These are phyloP conservation scores for Aspergillus transmontanensis DNA, from an alignment of 2,329 filamentous ascomycete genomes.

Conservation along the genomic window DNA sequence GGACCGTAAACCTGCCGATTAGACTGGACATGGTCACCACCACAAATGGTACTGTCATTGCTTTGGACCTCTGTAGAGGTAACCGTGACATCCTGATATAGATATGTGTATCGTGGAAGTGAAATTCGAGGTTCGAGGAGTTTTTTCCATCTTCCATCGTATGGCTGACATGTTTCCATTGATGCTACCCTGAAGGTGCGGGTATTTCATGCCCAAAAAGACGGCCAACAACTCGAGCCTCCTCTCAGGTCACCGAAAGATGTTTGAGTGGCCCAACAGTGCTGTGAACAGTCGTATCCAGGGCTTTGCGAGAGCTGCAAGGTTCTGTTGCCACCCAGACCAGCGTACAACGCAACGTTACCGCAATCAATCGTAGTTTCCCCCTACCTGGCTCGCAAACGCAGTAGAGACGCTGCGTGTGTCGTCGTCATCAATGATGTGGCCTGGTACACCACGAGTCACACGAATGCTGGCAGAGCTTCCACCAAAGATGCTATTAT, in stretches of 20 bases:
- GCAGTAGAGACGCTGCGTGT: slow-evolving; percentile 95
- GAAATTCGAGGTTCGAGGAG: slow-evolving; percentile 7
- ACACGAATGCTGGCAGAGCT: slow-evolving; percentile 57
- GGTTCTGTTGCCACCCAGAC: slow-evolving; percentile 18
- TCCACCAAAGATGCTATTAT: slow-evolving; percentile 66
- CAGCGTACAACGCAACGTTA: slow-evolving; percentile 9
- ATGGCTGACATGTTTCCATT: slow-evolving; percentile 14
- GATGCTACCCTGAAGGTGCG: slow-evolving; percentile 17
- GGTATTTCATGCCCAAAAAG: slow-evolving; percentile 15
- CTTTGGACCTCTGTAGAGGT: slow-evolving; percentile 8
- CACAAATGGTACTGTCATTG: neutral
- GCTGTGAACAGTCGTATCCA: slow-evolving; percentile 17
- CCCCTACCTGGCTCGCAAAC: slow-evolving; percentile 91
- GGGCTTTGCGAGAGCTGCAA: slow-evolving; percentile 15
- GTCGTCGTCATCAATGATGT: slow-evolving; percentile 74
- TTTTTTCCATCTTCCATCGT: slow-evolving; percentile 14
- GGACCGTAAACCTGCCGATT: slow-evolving; percentile 9
- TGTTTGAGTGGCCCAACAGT: slow-evolving; percentile 17
- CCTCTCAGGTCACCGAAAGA: slow-evolving; percentile 18
- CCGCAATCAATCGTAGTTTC: slow-evolving; percentile 60
- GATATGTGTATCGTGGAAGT: slow-evolving; percentile 15
- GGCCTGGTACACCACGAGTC: slow-evolving; percentile 46
- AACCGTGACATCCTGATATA: slow-evolving; percentile 14
- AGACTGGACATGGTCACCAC: slow-evolving; percentile 9
- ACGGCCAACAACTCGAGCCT: slow-evolving; percentile 15